A percentile compares a stretch with the other conserved stretches of the same genome.
These are phyloP conservation scores for Globisporangium rhizosaccharum DNA, from an alignment of 352 stramenopile species.

Conservation along the genomic window DNA sequence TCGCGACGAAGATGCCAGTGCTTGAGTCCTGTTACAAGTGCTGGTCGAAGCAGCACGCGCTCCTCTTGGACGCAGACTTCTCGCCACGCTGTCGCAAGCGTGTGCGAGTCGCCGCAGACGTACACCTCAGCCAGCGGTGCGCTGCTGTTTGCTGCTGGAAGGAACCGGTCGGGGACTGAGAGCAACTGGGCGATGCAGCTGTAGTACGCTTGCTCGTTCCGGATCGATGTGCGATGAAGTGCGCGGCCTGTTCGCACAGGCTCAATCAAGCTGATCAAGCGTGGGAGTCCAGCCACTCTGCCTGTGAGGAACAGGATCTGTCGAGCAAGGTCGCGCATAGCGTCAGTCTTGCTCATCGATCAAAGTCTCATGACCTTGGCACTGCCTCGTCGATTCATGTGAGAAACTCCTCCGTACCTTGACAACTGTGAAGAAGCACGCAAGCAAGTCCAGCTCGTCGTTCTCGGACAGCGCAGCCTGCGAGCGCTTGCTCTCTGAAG, in stretches of 20 bases:
- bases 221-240: constrained; percentile 78
- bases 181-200: constrained; percentile 81
- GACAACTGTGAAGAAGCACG: constrained; percentile 73
- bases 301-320: constrained; percentile 76
- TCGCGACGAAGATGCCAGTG: constrained; percentile 89
- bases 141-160: constrained; percentile 1
- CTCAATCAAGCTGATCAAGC: constrained; percentile 59
- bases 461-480: constrained; percentile 16
- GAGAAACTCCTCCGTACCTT: constrained; percentile 28
- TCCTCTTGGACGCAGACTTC: constrained; percentile 25
- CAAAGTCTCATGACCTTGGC: background rate
- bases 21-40: constrained; percentile 91
- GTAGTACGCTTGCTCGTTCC: constrained; percentile 88
- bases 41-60: constrained; percentile 36
- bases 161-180: constrained; percentile 26
- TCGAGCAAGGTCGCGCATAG: background rate
- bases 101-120: constrained; percentile 92
- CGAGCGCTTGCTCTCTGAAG: background rate
- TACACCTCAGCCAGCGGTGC: constrained; percentile 34
- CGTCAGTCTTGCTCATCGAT: too few species aligned
- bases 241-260: constrained; percentile 45
- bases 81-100: constrained; percentile 85
- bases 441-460: constrained; percentile 71
- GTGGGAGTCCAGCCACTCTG: constrained; percentile 34
- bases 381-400: background rate